Evolutionary conservation across 257 asterid genomes (phyloP).

Genomic region (Knoxia roxburghii): DNA sequence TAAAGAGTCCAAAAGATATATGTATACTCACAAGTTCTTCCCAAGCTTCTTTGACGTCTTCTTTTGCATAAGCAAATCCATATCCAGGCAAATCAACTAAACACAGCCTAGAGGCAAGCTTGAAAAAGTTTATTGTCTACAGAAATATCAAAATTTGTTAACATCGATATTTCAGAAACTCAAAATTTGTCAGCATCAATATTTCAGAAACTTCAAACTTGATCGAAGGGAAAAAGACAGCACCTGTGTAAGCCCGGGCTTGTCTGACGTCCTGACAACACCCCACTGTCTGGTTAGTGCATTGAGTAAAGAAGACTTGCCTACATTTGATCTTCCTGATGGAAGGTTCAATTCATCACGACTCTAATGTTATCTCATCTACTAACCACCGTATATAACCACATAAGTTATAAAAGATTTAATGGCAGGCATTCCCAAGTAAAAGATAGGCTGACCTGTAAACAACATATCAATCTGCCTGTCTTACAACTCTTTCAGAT

Average conservation of each 20-base stretch:
- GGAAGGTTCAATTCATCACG: slow-evolving; percentile 5
- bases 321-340: slow-evolving; percentile 93
- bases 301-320: slow-evolving; percentile 90
- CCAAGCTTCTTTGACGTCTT: slow-evolving; percentile 96
- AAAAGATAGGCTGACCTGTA: not conserved
- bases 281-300: slow-evolving; percentile 97
- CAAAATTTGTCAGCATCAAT: slow-evolving; percentile 18
- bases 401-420: too few relatives aligned
- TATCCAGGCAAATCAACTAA: slow-evolving; percentile 98
- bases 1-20: slow-evolving; percentile 13
- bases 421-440: too few relatives aligned
- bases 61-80: slow-evolving; percentile 98
- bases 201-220: slow-evolving; percentile 15
- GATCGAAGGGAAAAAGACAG: slow-evolving; percentile 13
- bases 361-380: not conserved
- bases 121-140: slow-evolving; percentile 83
- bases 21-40: slow-evolving; percentile 85
- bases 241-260: slow-evolving; percentile 99
- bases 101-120: slow-evolving; percentile 68
- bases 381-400: not conserved
- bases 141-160: slow-evolving; percentile 26
- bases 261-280: slow-evolving; percentile 92
- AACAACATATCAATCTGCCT: not conserved
- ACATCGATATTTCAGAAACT: slow-evolving; percentile 13
- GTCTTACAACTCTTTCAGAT: not conserved